Base-by-base conservation (phyloP, 2,329 filamentous ascomycete genomes). In the Pyrenophora graminea region DNA sequence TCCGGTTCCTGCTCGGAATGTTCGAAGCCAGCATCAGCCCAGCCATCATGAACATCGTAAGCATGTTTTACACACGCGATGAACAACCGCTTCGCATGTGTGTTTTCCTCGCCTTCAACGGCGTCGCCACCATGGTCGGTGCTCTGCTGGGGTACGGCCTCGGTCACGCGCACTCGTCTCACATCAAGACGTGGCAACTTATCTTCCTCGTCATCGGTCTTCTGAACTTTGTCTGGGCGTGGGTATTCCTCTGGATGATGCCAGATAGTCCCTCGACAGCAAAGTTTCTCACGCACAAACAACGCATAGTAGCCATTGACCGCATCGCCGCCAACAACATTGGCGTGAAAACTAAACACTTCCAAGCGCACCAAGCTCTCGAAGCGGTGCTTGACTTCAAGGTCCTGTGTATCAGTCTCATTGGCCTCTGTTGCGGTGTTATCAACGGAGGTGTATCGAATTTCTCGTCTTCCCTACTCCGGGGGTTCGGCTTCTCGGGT, bases 401-500 rank as follows among this genome's bases (percentile, higher is more conserved):
- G 51, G 72, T 71, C 3, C 70, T 76, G 40, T 74, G 73, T 27
- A 68, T 77, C 4, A 61, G 72, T 18, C 63, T 75, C 7, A 74
- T 77, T 38, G 77, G 72, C 0, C 69, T 79, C 1, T 69, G 68
- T 6, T 75, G 76, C 38, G 79, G 79, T 8, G 72, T 81, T 3
- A 69, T 80, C 34, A 81, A 81, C 45, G 79, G 79, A n/a, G 76
- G 78, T 3, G 76, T 81, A 0, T 80, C 39, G 59, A 82, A 80
- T 49, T 82, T 81, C 54, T 64, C 76, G 15, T 79, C 77, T 0
- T 68, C 76, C 0, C 56, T 80, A 5, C 77, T 79, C 49, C 74
- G 75, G 45, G 77, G 77, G 3, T 79, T 73, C 46, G 74, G 74
- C 1, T 76, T 75, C 55, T 63, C 62, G 10, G 75, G 65, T 0